These are phyloP conservation scores for Petunia secreta DNA, from an alignment of 257 asterid species.

Conservation along the genomic window DNA sequence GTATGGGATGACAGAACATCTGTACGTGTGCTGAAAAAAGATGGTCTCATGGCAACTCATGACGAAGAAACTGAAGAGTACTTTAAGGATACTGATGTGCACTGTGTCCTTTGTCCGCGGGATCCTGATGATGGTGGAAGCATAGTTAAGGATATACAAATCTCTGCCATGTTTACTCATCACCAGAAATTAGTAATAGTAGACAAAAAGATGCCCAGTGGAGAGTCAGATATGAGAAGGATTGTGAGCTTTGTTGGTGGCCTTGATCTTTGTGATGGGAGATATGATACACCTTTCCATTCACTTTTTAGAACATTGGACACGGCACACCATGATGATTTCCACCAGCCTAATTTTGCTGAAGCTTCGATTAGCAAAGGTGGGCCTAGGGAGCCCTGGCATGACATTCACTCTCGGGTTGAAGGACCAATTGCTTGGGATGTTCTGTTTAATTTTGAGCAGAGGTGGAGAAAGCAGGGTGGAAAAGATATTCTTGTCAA, in stretches of 20 bases:
- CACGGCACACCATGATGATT: slow-evolving; percentile 82
- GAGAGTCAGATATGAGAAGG: slow-evolving; percentile 50
- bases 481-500: slow-evolving; percentile 69
- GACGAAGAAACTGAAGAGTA: slow-evolving; percentile 71
- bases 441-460: slow-evolving; percentile 79
- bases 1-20: slow-evolving; percentile 95
- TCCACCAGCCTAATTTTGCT: slow-evolving; percentile 79
- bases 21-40: slow-evolving; percentile 66
- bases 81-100: slow-evolving; percentile 62
- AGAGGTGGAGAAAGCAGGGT: slow-evolving; percentile 90
- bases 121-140: slow-evolving; percentile 87
- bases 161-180: slow-evolving; percentile 91
- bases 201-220: slow-evolving; percentile 60
- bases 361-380: slow-evolving; percentile 70
- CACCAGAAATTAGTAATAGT: slow-evolving; percentile 82
- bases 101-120: slow-evolving; percentile 78
- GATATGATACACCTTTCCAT: slow-evolving; percentile 84
- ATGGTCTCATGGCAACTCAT: slow-evolving; percentile 89
- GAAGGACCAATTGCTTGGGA: slow-evolving; percentile 96
- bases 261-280: slow-evolving; percentile 84
- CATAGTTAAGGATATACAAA: slow-evolving; percentile 66
- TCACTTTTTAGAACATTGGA: slow-evolving; percentile 81
- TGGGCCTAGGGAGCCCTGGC: slow-evolving; percentile 95
- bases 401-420: slow-evolving; percentile 74
- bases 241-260: slow-evolving; percentile 91